Evolutionary conservation across 768 basidiomycete species (phyloP).

Genomic region (Suillus subluteus): DNA sequence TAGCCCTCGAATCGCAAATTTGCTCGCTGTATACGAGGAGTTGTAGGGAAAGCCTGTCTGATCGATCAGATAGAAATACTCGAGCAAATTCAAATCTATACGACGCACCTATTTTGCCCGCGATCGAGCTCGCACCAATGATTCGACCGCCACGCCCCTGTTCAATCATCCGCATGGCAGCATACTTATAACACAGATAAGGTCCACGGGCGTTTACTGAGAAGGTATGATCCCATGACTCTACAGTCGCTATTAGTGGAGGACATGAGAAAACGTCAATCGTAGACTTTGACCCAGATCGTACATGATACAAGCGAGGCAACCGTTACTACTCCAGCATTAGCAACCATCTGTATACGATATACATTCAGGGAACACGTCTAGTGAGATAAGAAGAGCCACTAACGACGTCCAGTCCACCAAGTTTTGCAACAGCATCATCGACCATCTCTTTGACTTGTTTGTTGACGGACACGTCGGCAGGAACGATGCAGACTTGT

Average conservation of each 20-base stretch:
- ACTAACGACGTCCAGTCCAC: too few species aligned
- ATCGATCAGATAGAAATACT: neutral
- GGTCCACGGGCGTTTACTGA: slow-evolving; percentile 59
- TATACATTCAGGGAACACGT: too few species aligned
- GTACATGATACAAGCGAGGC: slow-evolving; percentile 19
- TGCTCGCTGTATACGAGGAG: slow-evolving; percentile 39
- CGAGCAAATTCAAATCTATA: neutral
- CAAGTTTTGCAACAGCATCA: neutral
- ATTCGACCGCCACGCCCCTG: slow-evolving; percentile 59
- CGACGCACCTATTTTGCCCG: slow-evolving; percentile 17
- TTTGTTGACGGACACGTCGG: slow-evolving; percentile 13
- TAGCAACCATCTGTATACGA: slow-evolving; percentile 17
- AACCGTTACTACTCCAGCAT: slow-evolving; percentile 22
- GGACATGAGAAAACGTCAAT: neutral
- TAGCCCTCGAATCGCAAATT: slow-evolving; percentile 45
- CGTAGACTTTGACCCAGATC: neutral
- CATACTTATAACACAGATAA: slow-evolving; percentile 67
- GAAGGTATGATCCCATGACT: slow-evolving; percentile 46
- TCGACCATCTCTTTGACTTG: slow-evolving; percentile 21
- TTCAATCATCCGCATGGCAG: slow-evolving; percentile 60
- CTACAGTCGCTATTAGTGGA: slow-evolving; percentile 34
- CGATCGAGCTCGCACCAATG: slow-evolving; percentile 42
- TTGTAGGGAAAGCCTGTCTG: slow-evolving; percentile 9
- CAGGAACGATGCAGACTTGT: neutral
- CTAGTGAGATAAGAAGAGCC: too few species aligned